Evolutionary conservation across 345 rosid genomes (phyloP).

Genomic region (Garcia nutans): DNA sequence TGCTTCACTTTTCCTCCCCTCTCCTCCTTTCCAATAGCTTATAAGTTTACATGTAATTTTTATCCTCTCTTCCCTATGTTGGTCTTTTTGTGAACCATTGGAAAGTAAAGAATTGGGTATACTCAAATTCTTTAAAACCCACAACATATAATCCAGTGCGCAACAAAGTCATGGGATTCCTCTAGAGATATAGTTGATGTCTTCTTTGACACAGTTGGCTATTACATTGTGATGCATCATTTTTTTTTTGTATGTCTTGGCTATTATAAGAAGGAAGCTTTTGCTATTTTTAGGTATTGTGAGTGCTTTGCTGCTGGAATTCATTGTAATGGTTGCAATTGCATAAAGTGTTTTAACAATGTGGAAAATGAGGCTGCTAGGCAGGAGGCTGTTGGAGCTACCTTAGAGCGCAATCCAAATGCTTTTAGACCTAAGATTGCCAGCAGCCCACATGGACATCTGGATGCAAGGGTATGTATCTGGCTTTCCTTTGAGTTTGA

Average conservation of each 20-base stretch:
- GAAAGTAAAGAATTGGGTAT: neutral
- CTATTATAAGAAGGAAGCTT: neutral
- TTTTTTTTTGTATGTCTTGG: neutral
- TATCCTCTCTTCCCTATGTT: neutral
- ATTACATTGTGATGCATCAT: neutral
- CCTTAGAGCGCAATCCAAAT: slow-evolving; percentile 68
- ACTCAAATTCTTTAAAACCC: neutral
- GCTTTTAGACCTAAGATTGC: slow-evolving; percentile 79
- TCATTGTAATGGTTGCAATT: slow-evolving; percentile 77
- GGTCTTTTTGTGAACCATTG: neutral
- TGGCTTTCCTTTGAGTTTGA: neutral
- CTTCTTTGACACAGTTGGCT: neutral
- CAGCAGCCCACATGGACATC: slow-evolving; percentile 52
- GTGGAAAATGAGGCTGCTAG: slow-evolving; percentile 56
- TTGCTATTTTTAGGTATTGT: slow-evolving; percentile 58
- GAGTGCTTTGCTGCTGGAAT: slow-evolving; percentile 84
- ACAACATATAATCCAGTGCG: neutral
- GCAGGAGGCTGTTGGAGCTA: slow-evolving; percentile 54
- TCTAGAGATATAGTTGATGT: neutral
- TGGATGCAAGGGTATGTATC: slow-evolving; percentile 44
- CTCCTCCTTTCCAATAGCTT: no score
- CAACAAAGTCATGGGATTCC: neutral
- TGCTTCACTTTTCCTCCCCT: neutral
- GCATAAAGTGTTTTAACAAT: slow-evolving; percentile 72
- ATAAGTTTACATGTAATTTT: neutral